These are phyloP conservation scores for Bacidia gigantensis DNA, from an alignment of 495 filamentous ascomycete species.

Conservation along the genomic window DNA sequence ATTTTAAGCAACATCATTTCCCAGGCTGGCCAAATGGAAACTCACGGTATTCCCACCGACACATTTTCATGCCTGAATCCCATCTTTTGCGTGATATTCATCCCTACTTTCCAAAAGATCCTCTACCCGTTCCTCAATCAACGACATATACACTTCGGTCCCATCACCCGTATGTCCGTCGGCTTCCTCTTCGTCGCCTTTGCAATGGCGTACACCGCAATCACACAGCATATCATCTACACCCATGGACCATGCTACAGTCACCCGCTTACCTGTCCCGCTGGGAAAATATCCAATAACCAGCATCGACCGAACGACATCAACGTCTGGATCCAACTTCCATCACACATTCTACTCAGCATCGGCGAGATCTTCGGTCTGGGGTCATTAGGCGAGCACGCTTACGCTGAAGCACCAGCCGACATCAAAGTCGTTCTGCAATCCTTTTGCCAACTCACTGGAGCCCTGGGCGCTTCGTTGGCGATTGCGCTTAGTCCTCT, in stretches of 20 bases:
- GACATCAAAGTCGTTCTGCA: constrained; percentile 25
- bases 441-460: constrained; percentile 18
- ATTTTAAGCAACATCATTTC: too few relatives aligned
- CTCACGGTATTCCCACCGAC: constrained; percentile 37
- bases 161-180: constrained; percentile 37
- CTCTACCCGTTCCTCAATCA: constrained; percentile 33
- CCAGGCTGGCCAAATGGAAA: constrained; percentile 35
- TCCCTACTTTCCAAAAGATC: constrained; percentile 32
- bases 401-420: constrained; percentile 23
- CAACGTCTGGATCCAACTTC: constrained; percentile 42
- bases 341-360: constrained; percentile 47
- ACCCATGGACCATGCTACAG: constrained; percentile 36
- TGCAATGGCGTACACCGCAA: constrained; percentile 36
- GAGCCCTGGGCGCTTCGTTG: constrained; percentile 20
- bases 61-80: constrained; percentile 26
- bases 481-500: too few relatives aligned
- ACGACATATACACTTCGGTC: constrained; percentile 27
- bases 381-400: constrained; percentile 41
- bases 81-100: constrained; percentile 31
- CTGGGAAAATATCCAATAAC: not conserved
- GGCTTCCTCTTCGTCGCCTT: constrained; percentile 31
- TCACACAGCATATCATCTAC: constrained; percentile 30
- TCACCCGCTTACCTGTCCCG: constrained; percentile 28
- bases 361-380: constrained; percentile 54
- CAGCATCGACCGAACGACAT: constrained; percentile 30